Percentiles rank a stretch among this genome's conserved stretches.
These are phyloP conservation scores for Zalerion maritima DNA, from an alignment of 495 filamentous ascomycete genomes.

Conservation along the genomic window DNA sequence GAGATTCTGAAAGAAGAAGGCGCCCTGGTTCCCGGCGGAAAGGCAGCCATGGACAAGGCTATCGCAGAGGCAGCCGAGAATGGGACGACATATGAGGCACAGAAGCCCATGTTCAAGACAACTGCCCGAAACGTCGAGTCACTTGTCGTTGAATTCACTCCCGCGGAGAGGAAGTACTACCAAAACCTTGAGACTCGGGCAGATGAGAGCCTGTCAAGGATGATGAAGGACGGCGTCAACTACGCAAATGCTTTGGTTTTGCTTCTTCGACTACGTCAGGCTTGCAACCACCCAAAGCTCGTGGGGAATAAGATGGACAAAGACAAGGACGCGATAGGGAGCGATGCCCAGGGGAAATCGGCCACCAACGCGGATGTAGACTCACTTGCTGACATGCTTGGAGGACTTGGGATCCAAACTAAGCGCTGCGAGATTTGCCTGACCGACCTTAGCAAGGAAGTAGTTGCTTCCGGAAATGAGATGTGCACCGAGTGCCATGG, in stretches of 20 bases:
- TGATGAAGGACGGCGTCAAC: conserved; percentile 65
- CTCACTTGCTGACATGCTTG: conserved; percentile 71
- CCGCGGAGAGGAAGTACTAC: conserved; percentile 72
- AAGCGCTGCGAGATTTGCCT: conserved; percentile 87
- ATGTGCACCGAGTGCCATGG: conserved; percentile 56
- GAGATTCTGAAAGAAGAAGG: conserved; percentile 79
- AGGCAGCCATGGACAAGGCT: conserved; percentile 29
- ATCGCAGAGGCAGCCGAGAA: conserved; percentile 30
- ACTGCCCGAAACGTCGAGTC: conserved; percentile 75
- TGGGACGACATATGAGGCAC: conserved; percentile 22
- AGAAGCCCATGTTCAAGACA: conserved; percentile 60
- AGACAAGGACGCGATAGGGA: conserved; percentile 69
- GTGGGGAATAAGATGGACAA: conserved; percentile 71
- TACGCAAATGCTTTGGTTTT: conserved; percentile 75
- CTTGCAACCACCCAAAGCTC: conserved; percentile 85
- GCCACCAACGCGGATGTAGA: conserved; percentile 48
- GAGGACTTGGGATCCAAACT: conserved; percentile 61
- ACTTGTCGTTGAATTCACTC: conserved; percentile 63
- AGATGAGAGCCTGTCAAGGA: conserved; percentile 68
- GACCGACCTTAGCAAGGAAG: conserved; percentile 45
- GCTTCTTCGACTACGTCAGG: conserved; percentile 74
- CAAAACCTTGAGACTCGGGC: conserved; percentile 68
- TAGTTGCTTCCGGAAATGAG: conserved; percentile 36
- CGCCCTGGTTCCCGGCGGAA: conserved; percentile 55
- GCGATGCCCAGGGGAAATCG: conserved; percentile 38